Evolutionary conservation across 2,329 filamentous ascomycete species (phyloP).

Genomic region (Venturia carpophila): DNA sequence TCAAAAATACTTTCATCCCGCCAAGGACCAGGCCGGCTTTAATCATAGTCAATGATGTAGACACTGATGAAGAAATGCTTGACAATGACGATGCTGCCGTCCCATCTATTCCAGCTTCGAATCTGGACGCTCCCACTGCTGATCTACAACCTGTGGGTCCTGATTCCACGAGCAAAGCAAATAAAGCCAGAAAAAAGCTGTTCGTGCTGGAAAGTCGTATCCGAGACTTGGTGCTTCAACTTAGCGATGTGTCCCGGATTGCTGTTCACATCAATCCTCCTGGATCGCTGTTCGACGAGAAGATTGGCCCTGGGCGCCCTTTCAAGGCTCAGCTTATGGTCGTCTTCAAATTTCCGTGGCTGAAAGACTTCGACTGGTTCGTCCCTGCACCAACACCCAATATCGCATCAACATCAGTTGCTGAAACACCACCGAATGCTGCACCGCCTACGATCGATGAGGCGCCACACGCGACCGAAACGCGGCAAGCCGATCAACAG

Average conservation of each 20-base stretch:
- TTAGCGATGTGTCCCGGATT: slow-evolving; percentile 28
- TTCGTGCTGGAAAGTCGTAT: slow-evolving; percentile 21
- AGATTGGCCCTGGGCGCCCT: slow-evolving; percentile 29
- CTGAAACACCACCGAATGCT: neutral
- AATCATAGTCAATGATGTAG: slow-evolving; percentile 2
- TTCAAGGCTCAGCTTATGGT: slow-evolving; percentile 29
- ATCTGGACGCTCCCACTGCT: neutral
- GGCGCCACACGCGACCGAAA: neutral
- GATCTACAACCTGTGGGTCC: too few relatives aligned
- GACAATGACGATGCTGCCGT: neutral
- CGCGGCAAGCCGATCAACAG: neutral
- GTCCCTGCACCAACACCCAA: neutral
- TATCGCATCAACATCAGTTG: neutral
- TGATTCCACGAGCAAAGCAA: neutral
- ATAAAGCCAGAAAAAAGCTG: slow-evolving; percentile 1
- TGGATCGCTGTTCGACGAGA: slow-evolving; percentile 29
- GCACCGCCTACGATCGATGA: neutral
- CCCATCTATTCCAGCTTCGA: neutral
- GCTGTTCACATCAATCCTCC: slow-evolving; percentile 41
- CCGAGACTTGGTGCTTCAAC: slow-evolving; percentile 25
- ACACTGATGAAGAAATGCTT: neutral
- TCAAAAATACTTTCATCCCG: neutral
- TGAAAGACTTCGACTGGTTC: slow-evolving; percentile 34
- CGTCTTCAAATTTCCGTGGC: slow-evolving; percentile 33
- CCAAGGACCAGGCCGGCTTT: neutral